Conservation (phyloP, 2,329 filamentous ascomycete species). For the Lecanicillium sp. region DNA sequence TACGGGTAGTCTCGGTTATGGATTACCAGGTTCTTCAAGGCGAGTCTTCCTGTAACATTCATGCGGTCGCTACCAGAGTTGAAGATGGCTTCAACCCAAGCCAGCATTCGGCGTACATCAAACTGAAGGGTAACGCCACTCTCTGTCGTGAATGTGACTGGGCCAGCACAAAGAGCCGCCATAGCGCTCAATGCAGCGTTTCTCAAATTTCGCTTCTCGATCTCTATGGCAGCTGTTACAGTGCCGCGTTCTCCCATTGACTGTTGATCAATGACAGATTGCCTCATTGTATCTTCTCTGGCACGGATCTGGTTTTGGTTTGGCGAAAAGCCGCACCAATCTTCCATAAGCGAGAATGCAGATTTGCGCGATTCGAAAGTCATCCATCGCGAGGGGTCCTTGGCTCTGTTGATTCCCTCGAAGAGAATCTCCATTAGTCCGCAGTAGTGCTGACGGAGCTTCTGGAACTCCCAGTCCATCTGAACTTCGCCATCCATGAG, state of each 20-base stretch:
- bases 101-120: constrained; percentile 84
- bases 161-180: constrained; percentile 83
- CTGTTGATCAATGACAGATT: constrained; percentile 76
- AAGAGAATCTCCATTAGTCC: constrained; percentile 90
- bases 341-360: constrained; percentile 93
- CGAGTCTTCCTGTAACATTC: constrained; percentile 81
- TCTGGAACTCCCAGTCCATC: constrained; percentile 90
- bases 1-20: constrained; percentile 86
- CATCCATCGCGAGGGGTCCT: constrained; percentile 88
- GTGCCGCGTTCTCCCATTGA: constrained; percentile 68
- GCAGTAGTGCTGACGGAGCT: constrained; percentile 86
- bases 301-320: constrained; percentile 78
- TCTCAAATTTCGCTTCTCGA: constrained; percentile 87
- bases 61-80: constrained; percentile 85
- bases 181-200: constrained; percentile 91
- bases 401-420: constrained; percentile 79
- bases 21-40: constrained; percentile 80
- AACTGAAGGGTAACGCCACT: constrained; percentile 85
- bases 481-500: constrained; percentile 93
- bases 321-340: constrained; percentile 96
- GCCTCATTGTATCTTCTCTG: constrained; percentile 80
- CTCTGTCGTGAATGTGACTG: constrained; percentile 82
- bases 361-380: constrained; percentile 95
- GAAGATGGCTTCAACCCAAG: constrained; percentile 95
- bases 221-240: constrained; percentile 86